phyloP scores from a whole-genome alignment of 2,329 filamentous ascomycete species.

The Colletotrichum sp. region DNA sequence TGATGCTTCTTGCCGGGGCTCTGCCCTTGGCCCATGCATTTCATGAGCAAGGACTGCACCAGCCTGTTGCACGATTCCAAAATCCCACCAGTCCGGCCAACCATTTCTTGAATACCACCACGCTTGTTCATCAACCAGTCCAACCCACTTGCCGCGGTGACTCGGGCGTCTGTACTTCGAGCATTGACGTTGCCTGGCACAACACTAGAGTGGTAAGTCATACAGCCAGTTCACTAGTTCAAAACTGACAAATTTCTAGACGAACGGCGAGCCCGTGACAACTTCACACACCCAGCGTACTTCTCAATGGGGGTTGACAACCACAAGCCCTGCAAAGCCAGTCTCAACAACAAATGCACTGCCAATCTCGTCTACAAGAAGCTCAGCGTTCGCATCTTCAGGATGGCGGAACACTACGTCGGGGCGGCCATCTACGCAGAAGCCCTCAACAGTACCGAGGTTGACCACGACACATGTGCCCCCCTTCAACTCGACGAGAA shows the following conservation, averaged over 20 bases:
- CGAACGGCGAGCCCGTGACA: not conserved
- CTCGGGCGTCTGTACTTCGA: not conserved
- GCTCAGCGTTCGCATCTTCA: not conserved
- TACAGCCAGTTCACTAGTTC: fast-evolving
- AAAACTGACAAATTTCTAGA: not conserved
- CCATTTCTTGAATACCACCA: not conserved
- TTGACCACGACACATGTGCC: not conserved
- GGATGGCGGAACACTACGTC: not conserved
- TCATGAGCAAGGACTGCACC: not conserved
- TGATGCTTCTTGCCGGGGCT: not conserved
- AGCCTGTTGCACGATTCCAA: not conserved
- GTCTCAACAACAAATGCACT: not conserved
- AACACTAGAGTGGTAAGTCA: not conserved
- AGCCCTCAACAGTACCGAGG: not conserved
- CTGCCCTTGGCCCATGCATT: not conserved
- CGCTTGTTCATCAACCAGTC: not conserved
- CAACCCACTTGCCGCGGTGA: not conserved
- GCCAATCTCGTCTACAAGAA: not conserved
- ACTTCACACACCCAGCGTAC: fast-evolving
- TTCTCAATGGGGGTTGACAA: not conserved
- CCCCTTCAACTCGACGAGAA: not conserved
- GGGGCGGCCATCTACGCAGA: not conserved
- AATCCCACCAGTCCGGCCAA: not conserved
- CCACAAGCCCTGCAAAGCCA: not conserved
- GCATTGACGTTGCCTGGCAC: not conserved